Percentiles rank a stretch among this genome's conserved stretches.
These are phyloP conservation scores for Porcisia deanei DNA, from an alignment of 208 protist species.

Conservation along the genomic window DNA sequence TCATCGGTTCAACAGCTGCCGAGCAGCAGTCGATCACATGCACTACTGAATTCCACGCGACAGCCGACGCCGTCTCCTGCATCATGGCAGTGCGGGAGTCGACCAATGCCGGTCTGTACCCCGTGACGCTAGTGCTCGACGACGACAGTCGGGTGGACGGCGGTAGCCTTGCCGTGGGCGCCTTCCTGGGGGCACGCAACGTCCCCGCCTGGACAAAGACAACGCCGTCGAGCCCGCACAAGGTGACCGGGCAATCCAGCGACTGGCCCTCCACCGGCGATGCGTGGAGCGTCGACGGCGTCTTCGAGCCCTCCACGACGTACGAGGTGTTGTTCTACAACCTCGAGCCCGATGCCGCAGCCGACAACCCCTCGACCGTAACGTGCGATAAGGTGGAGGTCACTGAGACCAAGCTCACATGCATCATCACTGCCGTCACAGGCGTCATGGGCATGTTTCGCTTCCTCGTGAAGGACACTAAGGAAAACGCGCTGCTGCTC, in stretches of 20 bases:
- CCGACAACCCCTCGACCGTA: constrained; percentile 6
- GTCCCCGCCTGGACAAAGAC: constrained; percentile 11
- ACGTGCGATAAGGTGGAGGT: constrained; percentile 12
- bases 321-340: constrained; percentile 49
- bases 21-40: constrained; percentile 9
- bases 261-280: constrained; percentile 32
- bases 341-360: constrained; percentile 2
- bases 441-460: constrained; percentile 41
- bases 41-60: not conserved
- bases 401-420: constrained; percentile 25
- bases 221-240: not conserved
- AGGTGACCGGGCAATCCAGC: constrained; percentile 28
- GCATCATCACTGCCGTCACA: constrained; percentile 26
- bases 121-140: constrained; percentile 17
- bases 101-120: constrained; percentile 19
- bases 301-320: constrained; percentile 22
- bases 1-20: constrained; percentile 9
- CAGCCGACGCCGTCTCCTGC: constrained; percentile 15
- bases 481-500: constrained; percentile 24
- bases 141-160: not conserved
- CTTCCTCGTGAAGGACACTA: constrained; percentile 32
- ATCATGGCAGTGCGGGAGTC: constrained; percentile 1
- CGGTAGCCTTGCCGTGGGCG: constrained; percentile 23
- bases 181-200: not conserved
- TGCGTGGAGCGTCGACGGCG: constrained; percentile 30